Conservation (phyloP, 352 stramenopile species). For the Aphanomyces astaci region DNA sequence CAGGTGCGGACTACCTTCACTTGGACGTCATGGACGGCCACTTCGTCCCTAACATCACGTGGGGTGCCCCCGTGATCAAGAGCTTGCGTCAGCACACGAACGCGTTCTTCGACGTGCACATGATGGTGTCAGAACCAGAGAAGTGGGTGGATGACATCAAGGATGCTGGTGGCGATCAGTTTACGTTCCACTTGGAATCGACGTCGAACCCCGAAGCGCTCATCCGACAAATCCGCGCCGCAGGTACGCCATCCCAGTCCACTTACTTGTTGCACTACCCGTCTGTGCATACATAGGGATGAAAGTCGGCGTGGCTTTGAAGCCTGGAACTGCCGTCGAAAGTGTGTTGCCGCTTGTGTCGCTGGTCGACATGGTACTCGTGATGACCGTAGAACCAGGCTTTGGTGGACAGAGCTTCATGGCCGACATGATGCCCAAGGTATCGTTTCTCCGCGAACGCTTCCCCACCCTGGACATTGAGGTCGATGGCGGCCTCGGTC, state of each 20-base stretch:
- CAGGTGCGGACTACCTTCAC: slow-evolving; percentile 93
- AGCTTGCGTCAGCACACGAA: slow-evolving; percentile 79
- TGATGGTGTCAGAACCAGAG: slow-evolving; percentile 95
- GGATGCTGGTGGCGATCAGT: slow-evolving; percentile 90
- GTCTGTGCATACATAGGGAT: slow-evolving; percentile 54
- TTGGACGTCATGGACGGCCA: slow-evolving; percentile 98
- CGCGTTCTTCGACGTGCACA: slow-evolving; percentile 95
- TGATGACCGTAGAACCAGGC: slow-evolving; percentile 98
- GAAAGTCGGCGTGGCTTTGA: slow-evolving; percentile 94
- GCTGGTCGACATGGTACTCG: slow-evolving; percentile 91
- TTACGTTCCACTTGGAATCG: slow-evolving; percentile 95
- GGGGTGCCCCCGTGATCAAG: slow-evolving; percentile 94
- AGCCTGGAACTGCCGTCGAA: slow-evolving; percentile 89
- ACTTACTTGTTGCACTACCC: slow-evolving; percentile 7
- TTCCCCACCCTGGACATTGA: slow-evolving; percentile 96
- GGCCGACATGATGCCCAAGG: slow-evolving; percentile 92
- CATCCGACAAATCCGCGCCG: slow-evolving; percentile 77
- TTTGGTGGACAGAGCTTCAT: slow-evolving; percentile 98
- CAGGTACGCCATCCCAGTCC: slow-evolving; percentile 23
- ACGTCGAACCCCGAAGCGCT: slow-evolving; percentile 58
- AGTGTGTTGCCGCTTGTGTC: slow-evolving; percentile 74
- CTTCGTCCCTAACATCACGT: slow-evolving; percentile 97
- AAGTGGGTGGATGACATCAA: slow-evolving; percentile 95
- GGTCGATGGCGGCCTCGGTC: slow-evolving; percentile 93
- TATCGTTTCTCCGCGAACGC: slow-evolving; percentile 77